Conservation (phyloP, 1,284 basidiomycete genomes). For the Acaromyces ingoldii region DNA sequence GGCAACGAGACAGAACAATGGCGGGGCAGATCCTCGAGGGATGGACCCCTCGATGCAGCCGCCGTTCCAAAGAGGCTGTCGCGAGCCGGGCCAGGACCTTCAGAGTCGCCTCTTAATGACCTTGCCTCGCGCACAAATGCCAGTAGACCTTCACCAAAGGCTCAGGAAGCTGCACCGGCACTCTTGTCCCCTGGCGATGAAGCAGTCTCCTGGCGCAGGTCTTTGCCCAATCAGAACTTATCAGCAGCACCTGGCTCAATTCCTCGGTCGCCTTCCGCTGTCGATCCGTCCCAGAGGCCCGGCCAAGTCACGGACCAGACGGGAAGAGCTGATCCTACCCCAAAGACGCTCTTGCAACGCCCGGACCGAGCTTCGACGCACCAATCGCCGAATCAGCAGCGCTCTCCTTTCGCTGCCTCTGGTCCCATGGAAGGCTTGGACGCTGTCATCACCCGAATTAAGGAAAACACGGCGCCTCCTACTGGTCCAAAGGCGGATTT, state of each 20-base stretch:
- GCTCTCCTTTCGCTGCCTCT: neutral
- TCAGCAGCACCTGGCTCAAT: neutral
- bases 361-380: neutral
- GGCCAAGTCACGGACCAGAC: neutral
- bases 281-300: neutral
- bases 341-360: neutral
- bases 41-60: constrained; percentile 2
- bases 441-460: constrained; percentile 8
- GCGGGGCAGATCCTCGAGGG: no score
- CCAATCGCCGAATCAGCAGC: neutral
- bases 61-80: neutral
- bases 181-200: constrained; percentile 11
- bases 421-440: constrained; percentile 9
- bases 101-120: neutral
- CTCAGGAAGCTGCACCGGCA: neutral
- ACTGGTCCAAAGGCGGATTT: neutral
- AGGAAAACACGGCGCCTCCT: neutral
- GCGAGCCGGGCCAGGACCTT: neutral
- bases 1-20: neutral
- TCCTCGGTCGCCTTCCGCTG: neutral
- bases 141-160: neutral
- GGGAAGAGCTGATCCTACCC: neutral
- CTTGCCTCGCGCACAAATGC: neutral
- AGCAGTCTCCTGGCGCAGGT: constrained; percentile 14
- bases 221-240: neutral